Evolutionary conservation across 164 flowering plant genomes (phyloP).

Genomic region (Cinnamomum chago): DNA sequence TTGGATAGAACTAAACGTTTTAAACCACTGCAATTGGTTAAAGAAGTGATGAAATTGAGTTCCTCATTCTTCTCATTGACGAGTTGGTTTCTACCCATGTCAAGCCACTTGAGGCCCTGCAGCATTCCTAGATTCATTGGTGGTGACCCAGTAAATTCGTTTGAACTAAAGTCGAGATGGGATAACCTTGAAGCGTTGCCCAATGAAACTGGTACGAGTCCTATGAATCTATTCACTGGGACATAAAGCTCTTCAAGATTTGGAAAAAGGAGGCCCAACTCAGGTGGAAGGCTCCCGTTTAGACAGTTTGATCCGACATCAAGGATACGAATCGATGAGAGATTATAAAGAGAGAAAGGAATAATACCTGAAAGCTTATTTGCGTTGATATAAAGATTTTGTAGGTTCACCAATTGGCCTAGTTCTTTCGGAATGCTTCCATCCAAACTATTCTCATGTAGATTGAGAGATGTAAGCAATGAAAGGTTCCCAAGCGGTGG

Average conservation of each 20-base stretch:
- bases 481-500: constrained; percentile 18
- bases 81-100: neutral
- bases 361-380: neutral
- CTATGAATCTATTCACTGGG: constrained; percentile 43
- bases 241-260: constrained; percentile 25
- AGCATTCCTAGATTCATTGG: neutral
- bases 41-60: constrained; percentile 24
- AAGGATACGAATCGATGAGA: neutral
- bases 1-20: constrained; percentile 26
- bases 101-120: neutral
- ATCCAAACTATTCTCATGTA: neutral
- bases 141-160: constrained; percentile 14
- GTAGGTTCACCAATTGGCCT: neutral
- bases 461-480: neutral
- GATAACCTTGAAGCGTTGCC: constrained; percentile 33
- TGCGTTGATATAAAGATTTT: neutral
- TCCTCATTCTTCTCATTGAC: constrained; percentile 12
- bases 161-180: constrained; percentile 26
- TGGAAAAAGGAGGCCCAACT: constrained; percentile 23
- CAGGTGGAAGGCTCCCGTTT: constrained; percentile 18
- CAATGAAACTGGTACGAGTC: constrained; percentile 41
- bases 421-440: constrained; percentile 1
- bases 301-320: constrained; percentile 3
- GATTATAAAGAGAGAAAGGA: constrained; percentile 1
- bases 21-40: constrained; percentile 32